phyloP scores from a whole-genome alignment of 805 yeast genomes.

The Spathaspora arborariae region DNA sequence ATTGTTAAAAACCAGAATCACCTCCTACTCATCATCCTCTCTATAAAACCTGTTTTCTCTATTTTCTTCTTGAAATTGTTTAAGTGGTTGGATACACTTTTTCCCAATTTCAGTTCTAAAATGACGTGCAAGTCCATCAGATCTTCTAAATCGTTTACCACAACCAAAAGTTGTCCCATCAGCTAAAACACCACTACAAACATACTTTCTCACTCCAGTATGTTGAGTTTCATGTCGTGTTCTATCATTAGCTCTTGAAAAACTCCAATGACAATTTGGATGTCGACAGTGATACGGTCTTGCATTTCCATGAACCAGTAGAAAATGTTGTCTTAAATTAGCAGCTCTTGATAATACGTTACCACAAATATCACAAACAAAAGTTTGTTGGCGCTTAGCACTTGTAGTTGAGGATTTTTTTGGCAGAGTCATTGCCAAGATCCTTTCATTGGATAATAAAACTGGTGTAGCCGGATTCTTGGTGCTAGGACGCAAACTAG shows the following conservation, averaged over 20 bases:
- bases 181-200: conserved; percentile 62
- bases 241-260: conserved; percentile 47
- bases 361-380: conserved; percentile 78
- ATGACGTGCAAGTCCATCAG: conserved; percentile 43
- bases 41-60: conserved; percentile 19
- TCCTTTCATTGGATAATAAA: not conserved
- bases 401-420: not conserved
- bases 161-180: conserved; percentile 48
- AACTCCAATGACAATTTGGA: conserved; percentile 63
- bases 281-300: conserved; percentile 68
- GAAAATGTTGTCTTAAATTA: conserved; percentile 76
- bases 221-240: conserved; percentile 54
- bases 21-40: conserved; percentile 14
- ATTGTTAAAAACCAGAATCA: conserved; percentile 1
- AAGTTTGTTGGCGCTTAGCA: conserved; percentile 25
- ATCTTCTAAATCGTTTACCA: conserved; percentile 44
- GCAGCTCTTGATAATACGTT: conserved; percentile 89
- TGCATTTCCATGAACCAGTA: conserved; percentile 75
- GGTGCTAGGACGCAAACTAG: not conserved
- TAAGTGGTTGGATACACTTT: conserved; percentile 35
- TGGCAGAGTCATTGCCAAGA: not conserved
- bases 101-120: conserved; percentile 46
- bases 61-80: conserved; percentile 34
- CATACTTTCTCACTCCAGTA: conserved; percentile 68
- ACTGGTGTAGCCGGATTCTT: not conserved